phyloP scores from a whole-genome alignment of 257 asterid genomes.

The Petrea volubilis region DNA sequence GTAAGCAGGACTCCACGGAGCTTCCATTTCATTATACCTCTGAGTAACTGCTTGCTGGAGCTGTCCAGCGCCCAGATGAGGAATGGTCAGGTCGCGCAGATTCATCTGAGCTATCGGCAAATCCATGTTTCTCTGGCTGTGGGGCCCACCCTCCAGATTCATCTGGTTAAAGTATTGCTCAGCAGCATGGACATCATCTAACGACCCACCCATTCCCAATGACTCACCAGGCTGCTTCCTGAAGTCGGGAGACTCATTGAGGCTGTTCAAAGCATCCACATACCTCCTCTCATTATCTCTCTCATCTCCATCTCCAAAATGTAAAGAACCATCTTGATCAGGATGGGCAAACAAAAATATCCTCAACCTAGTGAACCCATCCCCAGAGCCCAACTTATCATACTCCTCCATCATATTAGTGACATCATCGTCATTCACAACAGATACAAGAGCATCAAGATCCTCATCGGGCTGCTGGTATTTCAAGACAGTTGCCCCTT shows the following conservation, averaged over 20 bases:
- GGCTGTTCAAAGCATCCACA: constrained; percentile 94
- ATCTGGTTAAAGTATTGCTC: constrained; percentile 76
- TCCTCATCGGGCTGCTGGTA: constrained; percentile 99
- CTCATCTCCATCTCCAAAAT: constrained; percentile 85
- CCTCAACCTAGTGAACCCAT: constrained; percentile 88
- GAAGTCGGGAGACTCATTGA: constrained; percentile 82
- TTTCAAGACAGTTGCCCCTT: constrained; percentile 68
- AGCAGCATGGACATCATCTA: constrained; percentile 62
- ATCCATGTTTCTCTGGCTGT: constrained; percentile 79
- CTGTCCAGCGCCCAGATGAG: constrained; percentile 66
- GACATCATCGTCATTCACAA: constrained; percentile 95
- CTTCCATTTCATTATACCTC: constrained; percentile 81
- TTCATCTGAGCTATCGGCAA: constrained; percentile 70
- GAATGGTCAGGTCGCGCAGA: constrained; percentile 68
- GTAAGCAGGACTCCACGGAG: constrained; percentile 97
- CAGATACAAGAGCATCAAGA: constrained; percentile 96
- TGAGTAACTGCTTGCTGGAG: constrained; percentile 64
- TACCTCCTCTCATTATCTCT: constrained; percentile 94
- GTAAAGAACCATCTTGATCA: constrained; percentile 77
- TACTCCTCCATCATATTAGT: constrained; percentile 98
- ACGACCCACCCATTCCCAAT: constrained; percentile 40
- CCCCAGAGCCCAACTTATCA: constrained; percentile 79
- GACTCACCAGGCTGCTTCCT: constrained; percentile 58
- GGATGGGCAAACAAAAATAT: constrained; percentile 63
- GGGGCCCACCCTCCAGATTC: constrained; percentile 70